Evolutionary conservation across 495 filamentous ascomycete species (phyloP).

Genomic region (Rusavskia elegans): DNA sequence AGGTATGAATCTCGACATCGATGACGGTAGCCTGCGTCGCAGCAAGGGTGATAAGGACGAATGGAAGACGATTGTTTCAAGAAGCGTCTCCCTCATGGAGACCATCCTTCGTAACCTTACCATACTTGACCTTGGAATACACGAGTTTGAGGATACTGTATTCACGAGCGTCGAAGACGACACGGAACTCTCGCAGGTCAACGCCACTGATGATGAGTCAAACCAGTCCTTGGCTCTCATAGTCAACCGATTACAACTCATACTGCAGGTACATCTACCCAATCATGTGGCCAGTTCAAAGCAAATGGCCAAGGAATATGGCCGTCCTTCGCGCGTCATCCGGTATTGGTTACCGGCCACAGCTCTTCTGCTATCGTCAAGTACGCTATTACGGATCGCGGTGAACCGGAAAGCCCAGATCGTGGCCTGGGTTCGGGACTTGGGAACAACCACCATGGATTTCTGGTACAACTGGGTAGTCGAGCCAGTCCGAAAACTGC

Average conservation of each 20-base stretch:
- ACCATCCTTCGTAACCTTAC: conserved; percentile 50
- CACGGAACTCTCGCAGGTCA: conserved; percentile 26
- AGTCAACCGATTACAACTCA: conserved; percentile 45
- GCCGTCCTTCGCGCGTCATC: conserved; percentile 57
- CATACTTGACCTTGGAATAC: conserved; percentile 32
- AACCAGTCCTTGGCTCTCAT: conserved; percentile 37
- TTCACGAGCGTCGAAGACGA: conserved; percentile 48
- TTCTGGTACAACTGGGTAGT: conserved; percentile 96
- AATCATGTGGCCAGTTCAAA: conserved; percentile 36
- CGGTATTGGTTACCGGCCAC: conserved; percentile 73
- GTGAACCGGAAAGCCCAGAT: conserved; percentile 57
- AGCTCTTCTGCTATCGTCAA: conserved; percentile 54
- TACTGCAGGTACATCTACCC: conserved; percentile 46
- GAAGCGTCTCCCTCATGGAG: conserved; percentile 66
- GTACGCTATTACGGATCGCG: conserved; percentile 63
- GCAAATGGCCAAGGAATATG: conserved; percentile 37
- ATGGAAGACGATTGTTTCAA: conserved; percentile 56
- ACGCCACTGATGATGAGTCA: conserved; percentile 9
- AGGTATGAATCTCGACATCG: conserved; percentile 45
- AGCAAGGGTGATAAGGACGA: conserved; percentile 31
- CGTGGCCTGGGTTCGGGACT: conserved; percentile 53
- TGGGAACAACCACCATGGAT: conserved; percentile 63
- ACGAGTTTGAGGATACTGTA: conserved; percentile 62
- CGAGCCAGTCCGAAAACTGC: conserved; percentile 62
- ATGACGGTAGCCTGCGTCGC: conserved; percentile 21